phyloP scores from a whole-genome alignment of 345 rosid species.

The Cardamine chenopodiifolia region DNA sequence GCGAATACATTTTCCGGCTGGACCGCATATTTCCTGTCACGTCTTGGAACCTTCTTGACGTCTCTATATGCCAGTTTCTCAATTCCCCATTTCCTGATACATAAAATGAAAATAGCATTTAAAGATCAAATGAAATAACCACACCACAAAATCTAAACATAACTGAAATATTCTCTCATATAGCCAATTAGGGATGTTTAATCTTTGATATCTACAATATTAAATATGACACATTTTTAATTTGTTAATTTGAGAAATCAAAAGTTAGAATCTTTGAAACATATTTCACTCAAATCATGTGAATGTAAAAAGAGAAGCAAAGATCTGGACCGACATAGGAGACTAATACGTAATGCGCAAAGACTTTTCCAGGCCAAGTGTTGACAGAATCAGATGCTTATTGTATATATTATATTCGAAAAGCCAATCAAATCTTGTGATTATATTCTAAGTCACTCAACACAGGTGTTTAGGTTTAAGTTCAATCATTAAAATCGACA shows the following conservation, averaged over 20 bases:
- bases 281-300: slow-evolving; percentile 8
- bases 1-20: slow-evolving; percentile 78
- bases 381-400: slow-evolving; percentile 39
- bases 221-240: neutral
- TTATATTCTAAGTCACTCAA: slow-evolving; percentile 22
- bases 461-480: slow-evolving; percentile 24
- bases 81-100: slow-evolving; percentile 84
- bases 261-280: neutral
- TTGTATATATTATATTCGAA: neutral
- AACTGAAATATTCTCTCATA: neutral
- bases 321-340: slow-evolving; percentile 32
- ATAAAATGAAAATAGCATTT: neutral
- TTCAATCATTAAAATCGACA: slow-evolving; percentile 31
- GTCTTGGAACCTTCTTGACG: slow-evolving; percentile 67
- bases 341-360: slow-evolving; percentile 27
- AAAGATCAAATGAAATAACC: neutral
- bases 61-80: slow-evolving; percentile 89
- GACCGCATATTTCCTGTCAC: slow-evolving; percentile 81
- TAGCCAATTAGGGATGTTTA: neutral
- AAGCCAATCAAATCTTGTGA: slow-evolving; percentile 29
- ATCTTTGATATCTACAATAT: neutral
- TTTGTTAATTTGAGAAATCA: neutral
- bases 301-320: slow-evolving; percentile 28
- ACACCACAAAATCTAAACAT: neutral
- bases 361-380: slow-evolving; percentile 34